A percentile compares a stretch with the other conserved stretches of the same genome.
Evolutionary conservation across 179 eudicot species (phyloP).

Genomic region (Gypsophila paniculata): DNA sequence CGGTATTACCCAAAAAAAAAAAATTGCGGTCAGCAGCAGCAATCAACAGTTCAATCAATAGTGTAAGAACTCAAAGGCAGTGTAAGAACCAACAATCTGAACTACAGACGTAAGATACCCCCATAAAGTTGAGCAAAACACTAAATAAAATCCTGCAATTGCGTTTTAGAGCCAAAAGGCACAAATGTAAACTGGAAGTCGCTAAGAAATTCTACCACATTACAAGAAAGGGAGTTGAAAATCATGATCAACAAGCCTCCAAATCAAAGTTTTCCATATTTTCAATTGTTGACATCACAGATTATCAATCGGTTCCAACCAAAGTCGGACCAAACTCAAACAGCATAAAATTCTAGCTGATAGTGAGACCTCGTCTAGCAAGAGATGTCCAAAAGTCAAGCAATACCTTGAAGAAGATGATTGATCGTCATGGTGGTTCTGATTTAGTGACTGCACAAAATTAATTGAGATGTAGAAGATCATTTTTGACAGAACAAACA

Average conservation of each 20-base stretch:
- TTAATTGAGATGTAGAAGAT: neutral
- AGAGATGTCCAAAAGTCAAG: neutral
- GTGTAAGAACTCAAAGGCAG: neutral
- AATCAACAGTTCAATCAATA: neutral
- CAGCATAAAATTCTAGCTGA: neutral
- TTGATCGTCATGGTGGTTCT: slow-evolving; percentile 24
- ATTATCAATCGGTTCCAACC: slow-evolving; percentile 5
- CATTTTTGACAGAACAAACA: neutral
- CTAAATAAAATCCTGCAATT: neutral
- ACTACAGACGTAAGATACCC: neutral
- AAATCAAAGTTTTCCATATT: neutral
- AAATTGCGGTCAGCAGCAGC: neutral
- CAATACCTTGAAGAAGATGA: slow-evolving; percentile 47
- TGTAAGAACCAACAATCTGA: neutral
- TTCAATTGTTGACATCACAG: neutral
- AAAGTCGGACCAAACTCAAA: slow-evolving; percentile 3
- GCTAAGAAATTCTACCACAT: neutral
- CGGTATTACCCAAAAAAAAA: too few relatives aligned
- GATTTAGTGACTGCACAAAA: slow-evolving; percentile 47
- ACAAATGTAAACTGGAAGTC: neutral
- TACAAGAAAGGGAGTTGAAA: neutral
- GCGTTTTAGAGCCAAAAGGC: neutral
- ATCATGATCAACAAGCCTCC: neutral
- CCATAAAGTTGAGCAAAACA: slow-evolving; percentile 2
- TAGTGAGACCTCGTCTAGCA: neutral